phyloP scores from a whole-genome alignment of 2,329 filamentous ascomycete species.

The Grosmannia clavigera region DNA sequence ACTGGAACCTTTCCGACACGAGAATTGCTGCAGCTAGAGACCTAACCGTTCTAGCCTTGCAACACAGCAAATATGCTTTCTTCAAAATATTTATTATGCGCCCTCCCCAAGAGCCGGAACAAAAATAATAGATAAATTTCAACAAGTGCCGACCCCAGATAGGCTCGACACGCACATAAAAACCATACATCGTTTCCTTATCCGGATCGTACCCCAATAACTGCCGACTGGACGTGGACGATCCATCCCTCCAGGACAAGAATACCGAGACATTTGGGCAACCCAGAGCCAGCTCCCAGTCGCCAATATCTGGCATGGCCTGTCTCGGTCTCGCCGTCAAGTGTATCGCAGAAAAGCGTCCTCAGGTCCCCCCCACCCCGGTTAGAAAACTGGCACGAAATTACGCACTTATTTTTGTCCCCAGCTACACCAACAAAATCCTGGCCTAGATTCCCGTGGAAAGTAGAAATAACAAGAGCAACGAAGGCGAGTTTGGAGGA shows the following conservation, averaged over 20 bases:
- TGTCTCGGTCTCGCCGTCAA: neutral
- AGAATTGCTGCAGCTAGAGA: too few relatives aligned
- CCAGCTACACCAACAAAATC: neutral
- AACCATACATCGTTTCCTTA: neutral
- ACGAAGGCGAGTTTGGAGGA: neutral
- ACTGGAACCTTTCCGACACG: neutral
- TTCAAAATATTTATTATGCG: neutral
- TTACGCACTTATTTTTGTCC: slow-evolving; percentile 1
- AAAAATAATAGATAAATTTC: neutral
- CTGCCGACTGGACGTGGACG: neutral
- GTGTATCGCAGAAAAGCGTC: neutral
- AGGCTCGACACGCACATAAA: neutral
- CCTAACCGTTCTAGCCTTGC: too few relatives aligned
- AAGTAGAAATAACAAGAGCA: neutral
- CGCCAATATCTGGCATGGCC: neutral
- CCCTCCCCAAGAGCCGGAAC: neutral
- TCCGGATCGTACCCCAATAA: neutral
- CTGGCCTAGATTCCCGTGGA: neutral
- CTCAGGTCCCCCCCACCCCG: neutral
- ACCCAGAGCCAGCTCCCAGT: slow-evolving; percentile 1
- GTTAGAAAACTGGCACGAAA: neutral
- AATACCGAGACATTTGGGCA: too few relatives aligned
- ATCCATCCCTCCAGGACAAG: too few relatives aligned
- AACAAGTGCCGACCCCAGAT: neutral
- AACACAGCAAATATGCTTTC: neutral